Conservation (phyloP, 495 filamentous ascomycete species). For the Stereocaulon alpinum region DNA sequence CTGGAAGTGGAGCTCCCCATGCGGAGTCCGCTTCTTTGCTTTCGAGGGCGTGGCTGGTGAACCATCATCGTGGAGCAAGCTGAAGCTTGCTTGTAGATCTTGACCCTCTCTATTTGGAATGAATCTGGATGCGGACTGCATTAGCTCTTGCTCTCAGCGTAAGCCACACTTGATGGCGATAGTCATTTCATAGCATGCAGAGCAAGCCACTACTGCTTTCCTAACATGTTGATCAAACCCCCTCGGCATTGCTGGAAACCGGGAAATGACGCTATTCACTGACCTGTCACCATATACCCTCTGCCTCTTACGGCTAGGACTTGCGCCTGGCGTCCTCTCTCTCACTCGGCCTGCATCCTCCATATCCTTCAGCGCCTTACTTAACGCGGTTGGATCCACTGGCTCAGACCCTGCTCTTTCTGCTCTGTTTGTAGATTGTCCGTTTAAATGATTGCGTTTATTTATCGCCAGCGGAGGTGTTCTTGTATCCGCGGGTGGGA, state of each 20-base stretch:
- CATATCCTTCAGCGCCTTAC: conserved; percentile 52
- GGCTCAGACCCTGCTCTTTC: conserved; percentile 40
- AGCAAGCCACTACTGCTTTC: no score
- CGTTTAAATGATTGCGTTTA: conserved; percentile 29
- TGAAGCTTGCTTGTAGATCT: conserved; percentile 86
- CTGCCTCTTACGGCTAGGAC: conserved; percentile 78
- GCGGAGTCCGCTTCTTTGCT: conserved; percentile 70
- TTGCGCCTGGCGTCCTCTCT: conserved; percentile 62
- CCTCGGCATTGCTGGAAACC: conserved; percentile 1
- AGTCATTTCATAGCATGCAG: background rate
- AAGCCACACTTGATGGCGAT: background rate
- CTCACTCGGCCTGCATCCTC: conserved; percentile 51
- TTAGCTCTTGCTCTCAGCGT: background rate
- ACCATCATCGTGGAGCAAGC: conserved; percentile 77
- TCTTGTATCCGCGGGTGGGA: conserved; percentile 34
- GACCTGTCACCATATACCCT: conserved; percentile 76
- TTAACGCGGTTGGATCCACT: conserved; percentile 50
- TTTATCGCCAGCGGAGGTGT: conserved; percentile 33
- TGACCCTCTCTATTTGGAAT: conserved; percentile 91
- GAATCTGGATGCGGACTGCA: conserved; percentile 47
- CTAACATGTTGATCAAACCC: background rate
- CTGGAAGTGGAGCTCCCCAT: conserved; percentile 88
- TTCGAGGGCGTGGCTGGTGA: conserved; percentile 85
- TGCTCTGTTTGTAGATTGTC: conserved; percentile 18
- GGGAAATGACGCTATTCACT: conserved; percentile 20